phyloP scores from a whole-genome alignment of 2,329 filamentous ascomycete species.

The Dothistroma pini region DNA sequence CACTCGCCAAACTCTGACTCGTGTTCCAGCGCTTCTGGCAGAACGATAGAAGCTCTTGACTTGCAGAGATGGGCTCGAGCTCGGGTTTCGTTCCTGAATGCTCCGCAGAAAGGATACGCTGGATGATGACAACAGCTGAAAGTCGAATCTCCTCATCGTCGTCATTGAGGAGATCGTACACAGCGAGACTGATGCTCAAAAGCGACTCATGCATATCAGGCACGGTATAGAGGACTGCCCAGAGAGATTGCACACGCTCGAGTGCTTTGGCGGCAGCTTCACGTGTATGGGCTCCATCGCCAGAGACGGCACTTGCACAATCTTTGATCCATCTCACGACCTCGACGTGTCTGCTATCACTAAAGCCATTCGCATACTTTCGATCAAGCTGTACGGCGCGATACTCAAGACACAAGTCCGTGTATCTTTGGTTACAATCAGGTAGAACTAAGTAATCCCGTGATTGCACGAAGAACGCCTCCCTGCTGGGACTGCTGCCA shows the following conservation, averaged over 20 bases:
- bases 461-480: background rate
- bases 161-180: conserved; percentile 78
- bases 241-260: conserved; percentile 17
- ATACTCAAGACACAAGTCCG: conserved; percentile 23
- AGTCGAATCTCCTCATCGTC: conserved; percentile 87
- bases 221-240: conserved; percentile 12
- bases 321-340: conserved; percentile 15
- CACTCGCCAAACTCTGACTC: conserved; percentile 7
- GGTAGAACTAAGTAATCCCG: background rate
- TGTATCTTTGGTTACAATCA: conserved; percentile 19
- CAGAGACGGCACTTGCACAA: conserved; percentile 21
- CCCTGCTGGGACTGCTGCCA: background rate
- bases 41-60: conserved; percentile 37
- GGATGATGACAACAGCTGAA: conserved; percentile 53
- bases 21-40: conserved; percentile 27
- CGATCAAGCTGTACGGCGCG: conserved; percentile 14
- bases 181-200: conserved; percentile 58
- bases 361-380: background rate
- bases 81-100: conserved; percentile 15
- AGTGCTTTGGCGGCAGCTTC: conserved; percentile 30
- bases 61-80: conserved; percentile 50
- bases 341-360: background rate
- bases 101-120: conserved; percentile 41
- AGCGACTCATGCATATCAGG: conserved; percentile 26
- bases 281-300: conserved; percentile 26